Conservation (phyloP, 1,284 basidiomycete species). For the Boletus austroedulis region DNA sequence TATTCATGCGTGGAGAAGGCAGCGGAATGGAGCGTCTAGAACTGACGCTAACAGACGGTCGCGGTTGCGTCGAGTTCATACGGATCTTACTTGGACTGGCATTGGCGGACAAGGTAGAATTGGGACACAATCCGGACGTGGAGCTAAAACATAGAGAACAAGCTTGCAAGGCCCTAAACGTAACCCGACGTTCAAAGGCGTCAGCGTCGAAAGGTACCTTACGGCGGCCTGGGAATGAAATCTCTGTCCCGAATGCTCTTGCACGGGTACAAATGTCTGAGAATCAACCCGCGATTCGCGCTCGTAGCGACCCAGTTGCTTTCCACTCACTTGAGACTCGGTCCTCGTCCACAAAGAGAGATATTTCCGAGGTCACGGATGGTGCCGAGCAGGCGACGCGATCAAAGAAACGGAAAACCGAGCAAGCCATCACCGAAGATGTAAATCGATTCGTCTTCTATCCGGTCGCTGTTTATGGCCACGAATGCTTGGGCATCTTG, state of each 20-base stretch:
- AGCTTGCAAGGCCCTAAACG: not conserved
- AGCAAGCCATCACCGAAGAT: not conserved
- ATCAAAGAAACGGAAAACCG: constrained; percentile 1
- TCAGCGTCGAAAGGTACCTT: not conserved
- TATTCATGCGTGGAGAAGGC: constrained; percentile 16
- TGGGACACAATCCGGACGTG: constrained; percentile 14
- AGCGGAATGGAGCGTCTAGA: constrained; percentile 15
- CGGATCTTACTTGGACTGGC: constrained; percentile 14
- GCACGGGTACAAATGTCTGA: not conserved
- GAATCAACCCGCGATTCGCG: not conserved
- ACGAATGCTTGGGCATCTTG: constrained; percentile 1
- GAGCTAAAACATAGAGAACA: not conserved
- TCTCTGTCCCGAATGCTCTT: not conserved
- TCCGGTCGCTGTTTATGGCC: not conserved
- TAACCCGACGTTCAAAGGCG: not conserved
- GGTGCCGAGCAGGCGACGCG: not conserved
- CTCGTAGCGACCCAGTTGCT: not conserved
- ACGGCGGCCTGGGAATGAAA: not conserved
- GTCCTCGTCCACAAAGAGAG: not conserved
- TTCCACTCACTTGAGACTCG: rapidly evolving
- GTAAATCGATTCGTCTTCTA: not conserved
- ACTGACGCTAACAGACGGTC: constrained; percentile 4
- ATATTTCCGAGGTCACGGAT: not conserved
- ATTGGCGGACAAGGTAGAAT: constrained; percentile 3
- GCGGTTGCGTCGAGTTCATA: constrained; percentile 19